phyloP scores from a whole-genome alignment of 2,329 filamentous ascomycete genomes.

The Pyricularia pennisetigena region DNA sequence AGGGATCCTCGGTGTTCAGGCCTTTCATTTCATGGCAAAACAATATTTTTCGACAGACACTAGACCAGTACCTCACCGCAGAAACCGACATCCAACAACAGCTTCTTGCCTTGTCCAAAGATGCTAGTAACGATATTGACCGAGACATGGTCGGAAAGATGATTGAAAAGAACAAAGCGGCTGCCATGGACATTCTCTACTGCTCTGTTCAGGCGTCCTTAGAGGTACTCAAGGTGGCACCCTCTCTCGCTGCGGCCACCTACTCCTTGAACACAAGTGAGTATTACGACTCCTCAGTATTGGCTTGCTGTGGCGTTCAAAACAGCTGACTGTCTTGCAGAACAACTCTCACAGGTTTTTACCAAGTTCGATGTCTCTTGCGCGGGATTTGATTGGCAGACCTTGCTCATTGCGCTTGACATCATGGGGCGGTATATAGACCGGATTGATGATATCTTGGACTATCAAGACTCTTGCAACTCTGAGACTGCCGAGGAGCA shows the following conservation, averaged over 20 bases:
- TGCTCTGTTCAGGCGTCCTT: conserved; percentile 37
- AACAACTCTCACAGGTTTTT: conserved; percentile 41
- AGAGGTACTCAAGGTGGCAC: conserved; percentile 37
- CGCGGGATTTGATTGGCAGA: conserved; percentile 35
- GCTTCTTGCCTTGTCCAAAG: conserved; percentile 36
- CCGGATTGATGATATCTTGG: conserved; percentile 28
- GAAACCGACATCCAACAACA: conserved; percentile 47
- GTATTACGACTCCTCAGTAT: conserved; percentile 12
- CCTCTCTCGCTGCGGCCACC: conserved; percentile 34
- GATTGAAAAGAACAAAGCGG: conserved; percentile 40
- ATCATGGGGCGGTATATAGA: conserved; percentile 36
- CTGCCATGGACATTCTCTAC: conserved; percentile 41
- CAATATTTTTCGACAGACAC: conserved; percentile 44
- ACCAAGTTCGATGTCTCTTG: conserved; percentile 32
- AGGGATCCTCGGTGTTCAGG: conserved; percentile 28
- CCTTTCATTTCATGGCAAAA: conserved; percentile 48
- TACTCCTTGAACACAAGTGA: conserved; percentile 35
- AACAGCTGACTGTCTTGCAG: conserved; percentile 9
- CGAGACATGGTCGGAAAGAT: conserved; percentile 37
- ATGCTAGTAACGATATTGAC: conserved; percentile 30
- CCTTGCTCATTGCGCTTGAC: conserved; percentile 33
- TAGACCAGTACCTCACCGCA: conserved; percentile 47
- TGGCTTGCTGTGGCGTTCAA: conserved; percentile 11
- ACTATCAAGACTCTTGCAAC: conserved; percentile 28
- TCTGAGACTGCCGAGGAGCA: conserved; percentile 14